A percentile compares a stretch with the other conserved stretches of the same genome.
Conservation (phyloP, 129 eudicot genomes). For the Glebionis coronaria region DNA sequence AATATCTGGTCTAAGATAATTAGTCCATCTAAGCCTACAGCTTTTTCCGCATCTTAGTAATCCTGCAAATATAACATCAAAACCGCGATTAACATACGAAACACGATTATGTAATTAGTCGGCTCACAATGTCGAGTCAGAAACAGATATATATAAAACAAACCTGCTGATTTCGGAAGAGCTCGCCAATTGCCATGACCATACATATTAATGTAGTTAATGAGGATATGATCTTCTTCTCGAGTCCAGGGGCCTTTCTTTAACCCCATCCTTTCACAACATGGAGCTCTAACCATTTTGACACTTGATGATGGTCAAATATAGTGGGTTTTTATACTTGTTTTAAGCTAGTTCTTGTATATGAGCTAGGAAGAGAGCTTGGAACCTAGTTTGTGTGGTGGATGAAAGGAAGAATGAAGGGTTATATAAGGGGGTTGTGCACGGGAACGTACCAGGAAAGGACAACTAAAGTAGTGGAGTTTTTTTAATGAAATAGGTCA, state of each 20-base stretch:
- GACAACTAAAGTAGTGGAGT: slow-evolving; percentile 18
- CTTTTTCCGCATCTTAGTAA: slow-evolving; percentile 71
- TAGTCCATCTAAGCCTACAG: slow-evolving; percentile 78
- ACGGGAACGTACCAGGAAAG: slow-evolving; percentile 17
- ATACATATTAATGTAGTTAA: slow-evolving; percentile 37
- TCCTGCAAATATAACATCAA: slow-evolving; percentile 31
- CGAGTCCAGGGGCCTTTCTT: slow-evolving; percentile 88
- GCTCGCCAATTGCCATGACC: slow-evolving; percentile 88
- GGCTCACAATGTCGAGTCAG: no score
- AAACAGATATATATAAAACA: no score
- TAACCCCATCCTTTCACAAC: slow-evolving; percentile 77
- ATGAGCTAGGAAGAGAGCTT: background rate
- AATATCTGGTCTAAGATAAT: slow-evolving; percentile 61
- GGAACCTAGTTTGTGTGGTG: background rate
- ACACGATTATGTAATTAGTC: no score
- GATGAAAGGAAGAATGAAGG: background rate
- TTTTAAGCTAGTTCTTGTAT: background rate
- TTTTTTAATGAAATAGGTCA: slow-evolving; percentile 6
- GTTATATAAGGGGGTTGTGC: slow-evolving; percentile 26
- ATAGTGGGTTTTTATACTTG: background rate
- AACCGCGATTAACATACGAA: background rate
- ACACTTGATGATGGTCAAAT: background rate
- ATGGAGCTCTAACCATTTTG: slow-evolving; percentile 74
- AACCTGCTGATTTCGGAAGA: slow-evolving; percentile 79
- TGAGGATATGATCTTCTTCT: slow-evolving; percentile 56